Evolutionary conservation across 148 eudicot species (phyloP).

Genomic region (Rhododendron molle): DNA sequence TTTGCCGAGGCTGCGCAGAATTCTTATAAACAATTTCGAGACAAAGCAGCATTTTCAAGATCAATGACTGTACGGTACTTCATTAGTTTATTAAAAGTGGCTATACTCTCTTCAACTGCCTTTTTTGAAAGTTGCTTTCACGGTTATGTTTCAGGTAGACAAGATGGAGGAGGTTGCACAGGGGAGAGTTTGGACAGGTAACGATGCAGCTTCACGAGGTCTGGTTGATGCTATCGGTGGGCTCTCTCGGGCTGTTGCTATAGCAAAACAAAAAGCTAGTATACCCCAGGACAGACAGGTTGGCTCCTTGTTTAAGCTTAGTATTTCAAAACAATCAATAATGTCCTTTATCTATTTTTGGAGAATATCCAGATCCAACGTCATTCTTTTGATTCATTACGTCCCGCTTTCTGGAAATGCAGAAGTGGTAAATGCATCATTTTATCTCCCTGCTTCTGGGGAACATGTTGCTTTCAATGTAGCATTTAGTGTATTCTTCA

Average conservation of each 20-base stretch:
- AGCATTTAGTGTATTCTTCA: not conserved
- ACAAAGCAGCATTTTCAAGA: constrained; percentile 93
- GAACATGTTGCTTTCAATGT: not conserved
- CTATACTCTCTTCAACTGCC: not conserved
- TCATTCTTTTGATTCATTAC: not conserved
- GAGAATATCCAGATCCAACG: not conserved
- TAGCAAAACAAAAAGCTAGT: constrained; percentile 81
- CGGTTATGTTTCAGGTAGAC: constrained; percentile 43
- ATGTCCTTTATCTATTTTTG: not conserved
- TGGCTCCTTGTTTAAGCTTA: constrained; percentile 3
- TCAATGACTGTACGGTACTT: constrained; percentile 64
- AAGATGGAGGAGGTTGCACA: constrained; percentile 92
- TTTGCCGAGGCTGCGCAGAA: constrained; percentile 72
- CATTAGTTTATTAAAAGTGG: not conserved
- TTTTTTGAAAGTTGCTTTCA: not conserved
- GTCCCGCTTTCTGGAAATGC: not conserved
- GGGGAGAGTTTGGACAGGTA: constrained; percentile 96
- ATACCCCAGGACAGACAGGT: constrained; percentile 78
- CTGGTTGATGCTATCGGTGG: constrained; percentile 94
- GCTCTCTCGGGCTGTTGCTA: constrained; percentile 76
- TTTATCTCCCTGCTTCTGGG: not conserved
- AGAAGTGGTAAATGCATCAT: not conserved
- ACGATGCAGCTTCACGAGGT: constrained; percentile 74
- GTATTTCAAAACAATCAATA: not conserved
- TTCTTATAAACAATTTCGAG: constrained; percentile 69